phyloP scores from a whole-genome alignment of 208 protist genomes.

The Acanthamoeba comandoni region DNA sequence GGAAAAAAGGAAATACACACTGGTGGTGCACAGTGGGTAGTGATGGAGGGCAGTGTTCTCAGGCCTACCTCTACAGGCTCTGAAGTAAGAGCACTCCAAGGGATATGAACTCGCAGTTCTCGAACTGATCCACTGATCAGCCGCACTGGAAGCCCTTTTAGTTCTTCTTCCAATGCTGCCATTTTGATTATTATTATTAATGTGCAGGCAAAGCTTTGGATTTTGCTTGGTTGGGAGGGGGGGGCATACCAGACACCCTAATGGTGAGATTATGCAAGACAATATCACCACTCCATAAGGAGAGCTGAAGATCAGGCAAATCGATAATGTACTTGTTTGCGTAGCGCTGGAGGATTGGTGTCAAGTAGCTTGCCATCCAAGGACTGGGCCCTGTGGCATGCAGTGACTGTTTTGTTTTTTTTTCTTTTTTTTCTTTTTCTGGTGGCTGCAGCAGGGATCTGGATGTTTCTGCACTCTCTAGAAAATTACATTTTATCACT shows the following conservation, averaged over 20 bases:
- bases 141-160: constrained; percentile 32
- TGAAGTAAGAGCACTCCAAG: constrained; percentile 54
- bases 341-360: constrained; percentile 54
- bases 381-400: no score
- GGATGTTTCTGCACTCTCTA: no score
- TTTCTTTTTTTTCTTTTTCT: constrained; percentile 22
- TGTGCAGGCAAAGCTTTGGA: no score
- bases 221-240: no score
- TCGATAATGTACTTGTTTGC: constrained; percentile 55
- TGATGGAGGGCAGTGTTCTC: no score
- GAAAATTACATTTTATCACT: no score
- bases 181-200: no score
- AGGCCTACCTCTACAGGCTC: constrained; percentile 50
- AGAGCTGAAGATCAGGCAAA: constrained; percentile 57
- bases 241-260: constrained; percentile 7
- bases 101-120: constrained; percentile 62
- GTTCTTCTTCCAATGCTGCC: constrained; percentile 52
- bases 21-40: no score
- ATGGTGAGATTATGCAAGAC: constrained; percentile 63
- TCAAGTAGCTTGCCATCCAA: constrained; percentile 53
- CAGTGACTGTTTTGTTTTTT: constrained; percentile 8
- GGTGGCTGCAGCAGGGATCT: neutral
- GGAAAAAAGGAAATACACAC: no score
- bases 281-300: constrained; percentile 53
- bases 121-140: constrained; percentile 43